Evolutionary conservation across 768 basidiomycete genomes (phyloP).

Genomic region (Stropharia rugosoannulata): DNA sequence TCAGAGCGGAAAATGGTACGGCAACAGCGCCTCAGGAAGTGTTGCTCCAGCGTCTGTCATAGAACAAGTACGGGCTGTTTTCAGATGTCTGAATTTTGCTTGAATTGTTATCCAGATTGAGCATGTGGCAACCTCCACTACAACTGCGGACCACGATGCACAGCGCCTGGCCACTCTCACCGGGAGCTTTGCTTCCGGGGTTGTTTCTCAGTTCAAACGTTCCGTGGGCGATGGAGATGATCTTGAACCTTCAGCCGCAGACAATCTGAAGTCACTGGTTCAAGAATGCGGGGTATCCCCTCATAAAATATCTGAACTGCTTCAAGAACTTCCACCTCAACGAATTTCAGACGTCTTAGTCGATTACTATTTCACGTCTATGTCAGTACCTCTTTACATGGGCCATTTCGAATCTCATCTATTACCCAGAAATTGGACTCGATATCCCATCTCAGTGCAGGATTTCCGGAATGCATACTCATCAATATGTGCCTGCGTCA

Average conservation of each 20-base stretch:
- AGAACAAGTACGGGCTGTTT: conserved; percentile 55
- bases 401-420: conserved; percentile 9
- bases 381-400: conserved; percentile 43
- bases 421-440: conserved; percentile 80
- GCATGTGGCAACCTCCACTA: conserved; percentile 47
- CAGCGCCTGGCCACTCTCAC: conserved; percentile 2
- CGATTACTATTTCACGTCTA: conserved; percentile 75
- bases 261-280: conserved; percentile 82
- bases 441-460: conserved; percentile 86
- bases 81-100: neutral
- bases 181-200: conserved; percentile 6
- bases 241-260: conserved; percentile 60
- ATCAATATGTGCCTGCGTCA: conserved; percentile 61
- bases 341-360: conserved; percentile 75
- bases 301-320: conserved; percentile 85
- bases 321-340: conserved; percentile 84
- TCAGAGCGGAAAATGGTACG: conserved; percentile 86
- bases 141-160: conserved; percentile 20
- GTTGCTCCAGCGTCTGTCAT: conserved; percentile 77
- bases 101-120: conserved; percentile 39
- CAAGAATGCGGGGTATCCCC: conserved; percentile 93
- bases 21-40: conserved; percentile 80
- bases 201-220: conserved; percentile 6
- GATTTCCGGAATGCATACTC: conserved; percentile 76
- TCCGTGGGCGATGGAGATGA: conserved; percentile 37